phyloP scores from a whole-genome alignment of 2,329 filamentous ascomycete species.

The Calonectria naviculata region DNA sequence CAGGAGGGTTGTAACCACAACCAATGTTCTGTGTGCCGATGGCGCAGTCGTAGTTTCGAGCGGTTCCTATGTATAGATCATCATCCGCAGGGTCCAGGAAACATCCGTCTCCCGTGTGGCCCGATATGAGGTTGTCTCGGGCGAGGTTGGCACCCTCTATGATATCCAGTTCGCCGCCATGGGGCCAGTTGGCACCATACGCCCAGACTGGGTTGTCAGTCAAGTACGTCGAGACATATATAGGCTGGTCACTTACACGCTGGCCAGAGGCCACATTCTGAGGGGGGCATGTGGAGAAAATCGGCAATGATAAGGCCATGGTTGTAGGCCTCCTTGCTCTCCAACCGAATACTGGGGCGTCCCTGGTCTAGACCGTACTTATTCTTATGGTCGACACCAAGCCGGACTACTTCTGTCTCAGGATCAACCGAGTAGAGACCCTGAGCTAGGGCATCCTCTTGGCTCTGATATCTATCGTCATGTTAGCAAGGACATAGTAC shows the following conservation, averaged over 20 bases:
- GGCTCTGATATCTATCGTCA: conserved; percentile 54
- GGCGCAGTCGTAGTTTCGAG: conserved; percentile 49
- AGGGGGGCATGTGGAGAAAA: conserved; percentile 78
- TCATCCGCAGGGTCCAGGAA: conserved; percentile 32
- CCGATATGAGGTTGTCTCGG: conserved; percentile 69
- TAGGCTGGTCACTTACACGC: conserved; percentile 61
- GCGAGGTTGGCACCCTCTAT: conserved; percentile 76
- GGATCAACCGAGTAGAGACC: conserved; percentile 57
- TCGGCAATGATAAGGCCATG: conserved; percentile 79
- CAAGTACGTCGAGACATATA: background rate
- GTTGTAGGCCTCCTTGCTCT: conserved; percentile 71
- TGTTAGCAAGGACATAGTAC: conserved; percentile 14
- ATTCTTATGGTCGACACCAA: conserved; percentile 57
- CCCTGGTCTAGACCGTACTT: conserved; percentile 51
- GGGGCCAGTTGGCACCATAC: conserved; percentile 69
- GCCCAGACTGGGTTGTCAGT: conserved; percentile 57
- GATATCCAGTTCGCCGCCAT: conserved; percentile 74
- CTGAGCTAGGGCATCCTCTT: conserved; percentile 49
- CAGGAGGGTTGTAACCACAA: conserved; percentile 55
- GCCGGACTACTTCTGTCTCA: conserved; percentile 53
- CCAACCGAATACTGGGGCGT: conserved; percentile 73
- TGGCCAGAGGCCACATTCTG: conserved; percentile 79
- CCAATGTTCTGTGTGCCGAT: conserved; percentile 52
- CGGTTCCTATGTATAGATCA: conserved; percentile 40
- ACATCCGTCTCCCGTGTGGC: conserved; percentile 64